Base-by-base conservation (phyloP, 305 asterid species). In the Rubia occidens region DNA sequence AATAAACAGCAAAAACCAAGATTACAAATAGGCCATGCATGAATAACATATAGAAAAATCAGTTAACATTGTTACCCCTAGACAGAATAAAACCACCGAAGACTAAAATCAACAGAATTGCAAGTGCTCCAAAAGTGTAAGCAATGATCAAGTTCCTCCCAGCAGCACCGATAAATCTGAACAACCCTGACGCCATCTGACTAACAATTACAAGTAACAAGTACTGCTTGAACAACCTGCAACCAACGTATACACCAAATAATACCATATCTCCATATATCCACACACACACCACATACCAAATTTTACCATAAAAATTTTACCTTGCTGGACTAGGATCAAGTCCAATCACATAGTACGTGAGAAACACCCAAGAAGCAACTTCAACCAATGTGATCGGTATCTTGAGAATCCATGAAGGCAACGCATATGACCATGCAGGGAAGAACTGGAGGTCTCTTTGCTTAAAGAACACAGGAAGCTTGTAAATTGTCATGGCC, bases 71-170 rank as follows among this genome's bases (percentile, higher is more conserved):
- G 9, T 42, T 80, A 94, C 99, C 99, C 87, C 85, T 74, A 60
- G 99, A 86, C 78, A 94, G 67, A 70, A 94, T 72, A 80, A 89
- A 94, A 75, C 99, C 99, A 70, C 97, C 96, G 76, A 94, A 65
- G 68, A 80, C 95, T 64, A 94, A 68, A 68, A 89, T 81, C 0
- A 88, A 71, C 51, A 94, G 82, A 61, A 94, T 60, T 56, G 94
- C 89, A 72, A 85, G 88, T 24, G 97, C 80, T 69, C 99, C 99
- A 73, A 83, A 84, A 45, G 99, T 91, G 68, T 91, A 87, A 40
- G 99, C 97, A 61, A 94, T 89, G 67, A 91, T 86, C 76, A 91
- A 26, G 72, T 69, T 94, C 76, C 99, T 83, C 56, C 99, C 99
- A 18, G 88, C 29, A 6, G 94, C 95, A 53, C 86, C 99, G 73